These are phyloP conservation scores for Penicillium digitatum DNA, from an alignment of 2,329 filamentous ascomycete genomes.

Conservation along the genomic window DNA sequence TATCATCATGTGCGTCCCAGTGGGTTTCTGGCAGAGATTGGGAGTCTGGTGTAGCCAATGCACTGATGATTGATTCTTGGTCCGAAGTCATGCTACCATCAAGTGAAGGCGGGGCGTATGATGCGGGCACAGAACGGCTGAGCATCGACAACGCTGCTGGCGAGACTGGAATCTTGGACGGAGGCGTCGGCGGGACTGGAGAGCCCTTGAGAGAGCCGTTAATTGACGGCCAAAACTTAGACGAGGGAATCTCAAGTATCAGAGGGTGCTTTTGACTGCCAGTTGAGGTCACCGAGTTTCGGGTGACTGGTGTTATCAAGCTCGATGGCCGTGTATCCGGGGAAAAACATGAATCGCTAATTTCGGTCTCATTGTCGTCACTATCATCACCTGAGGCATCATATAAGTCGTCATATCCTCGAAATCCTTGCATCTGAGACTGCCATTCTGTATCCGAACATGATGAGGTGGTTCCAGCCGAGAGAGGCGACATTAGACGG, in stretches of 20 bases:
- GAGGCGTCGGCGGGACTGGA: slow-evolving; percentile 48
- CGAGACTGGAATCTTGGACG: slow-evolving; percentile 64
- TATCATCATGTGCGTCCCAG: slow-evolving; percentile 52
- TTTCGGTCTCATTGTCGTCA: slow-evolving; percentile 40
- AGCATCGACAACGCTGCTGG: slow-evolving; percentile 71
- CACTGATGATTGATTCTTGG: slow-evolving; percentile 76
- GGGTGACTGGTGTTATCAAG: slow-evolving; percentile 43
- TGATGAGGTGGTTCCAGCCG: slow-evolving; percentile 32
- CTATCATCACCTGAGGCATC: slow-evolving; percentile 76
- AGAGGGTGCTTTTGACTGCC: slow-evolving; percentile 52
- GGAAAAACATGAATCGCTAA: slow-evolving; percentile 46
- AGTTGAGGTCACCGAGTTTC: slow-evolving; percentile 36
- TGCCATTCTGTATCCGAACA: slow-evolving; percentile 57
- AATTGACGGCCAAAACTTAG: slow-evolving; percentile 55
- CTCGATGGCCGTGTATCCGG: slow-evolving; percentile 50
- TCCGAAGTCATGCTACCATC: slow-evolving; percentile 87
- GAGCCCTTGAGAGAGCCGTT: slow-evolving; percentile 51
- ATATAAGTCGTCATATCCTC: slow-evolving; percentile 82
- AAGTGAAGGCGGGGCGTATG: slow-evolving; percentile 78
- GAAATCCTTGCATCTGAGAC: slow-evolving; percentile 66
- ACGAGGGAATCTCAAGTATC: slow-evolving; percentile 57
- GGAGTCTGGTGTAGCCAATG: slow-evolving; percentile 76
- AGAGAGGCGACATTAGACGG: slow-evolving; percentile 33
- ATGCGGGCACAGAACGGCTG: slow-evolving; percentile 64
- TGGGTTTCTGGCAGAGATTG: slow-evolving; percentile 54